Base-by-base conservation (phyloP, 169 alveolate genomes). In the Plasmodium billcollinsi region DNA sequence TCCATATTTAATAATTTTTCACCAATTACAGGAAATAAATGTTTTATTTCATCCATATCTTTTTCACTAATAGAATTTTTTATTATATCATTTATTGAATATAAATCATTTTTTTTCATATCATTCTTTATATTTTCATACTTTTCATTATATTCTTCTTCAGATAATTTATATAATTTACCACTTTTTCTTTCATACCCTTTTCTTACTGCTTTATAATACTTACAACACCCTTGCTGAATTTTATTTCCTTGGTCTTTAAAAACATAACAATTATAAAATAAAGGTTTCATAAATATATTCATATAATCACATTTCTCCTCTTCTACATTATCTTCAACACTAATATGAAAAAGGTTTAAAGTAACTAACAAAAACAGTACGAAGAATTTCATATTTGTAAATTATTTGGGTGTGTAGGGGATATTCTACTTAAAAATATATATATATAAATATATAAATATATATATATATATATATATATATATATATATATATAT, bases 81-180 rank as follows among this genome's bases (percentile, higher is more conserved):
- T 56, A 76, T 18, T 14, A 76, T 65, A 49, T 76, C 89, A n/a
- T 76, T 56, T 56, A 76, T 47, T 18, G 89, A 76, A 21, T 14
- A 52, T 26, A 76, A 52, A 6, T 65, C 50, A n/a, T 2, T 12
- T 45, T 58, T 21, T 0, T 24, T 65, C 50, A n/a, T 2, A 6
- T 65, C 50, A n/a, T 2, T n/a, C 3, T 20, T 54, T 54, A n/a
- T 54, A 54, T 12, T 12, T 54, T 8, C 15, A n/a, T 54, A n/a
- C 20, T 54, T 12, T 54, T 54, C 14, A n/a, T n/a, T 54, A 54
- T n/a, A 54, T 5, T 12, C n/a, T 54, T 54, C 63, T 29, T 1
- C 43, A 29, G 7, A 29, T 29, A 29, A 29, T 29, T 29, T 29
- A 29, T 29, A 29, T 29, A 29, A 29, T 29, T 29, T 29, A 6